Evolutionary conservation across 345 rosid species (phyloP).

Genomic region (Syzygium oleosum): DNA sequence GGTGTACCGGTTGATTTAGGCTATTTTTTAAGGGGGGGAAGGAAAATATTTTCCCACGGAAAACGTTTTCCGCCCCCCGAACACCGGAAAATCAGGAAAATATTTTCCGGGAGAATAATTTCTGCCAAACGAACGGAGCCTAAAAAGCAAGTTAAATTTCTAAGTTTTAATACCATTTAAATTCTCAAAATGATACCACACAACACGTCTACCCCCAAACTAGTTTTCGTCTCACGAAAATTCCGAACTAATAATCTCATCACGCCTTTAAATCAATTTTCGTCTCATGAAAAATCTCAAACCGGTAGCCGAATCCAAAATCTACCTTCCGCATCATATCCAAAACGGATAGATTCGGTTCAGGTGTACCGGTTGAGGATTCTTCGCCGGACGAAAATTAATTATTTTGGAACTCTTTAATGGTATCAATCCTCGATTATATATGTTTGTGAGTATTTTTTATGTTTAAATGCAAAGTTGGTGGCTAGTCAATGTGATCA

Average conservation of each 20-base stretch:
- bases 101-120: too few relatives aligned
- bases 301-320: fast-evolving
- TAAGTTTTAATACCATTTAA: not conserved
- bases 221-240: not conserved
- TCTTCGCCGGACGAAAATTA: too few relatives aligned
- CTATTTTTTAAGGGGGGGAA: too few relatives aligned
- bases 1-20: too few relatives aligned
- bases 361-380: too few relatives aligned
- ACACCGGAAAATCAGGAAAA: too few relatives aligned
- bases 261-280: fast-evolving
- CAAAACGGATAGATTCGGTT: not conserved
- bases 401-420: not conserved
- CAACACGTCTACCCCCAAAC: not conserved
- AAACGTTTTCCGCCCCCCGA: too few relatives aligned
- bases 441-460: not conserved
- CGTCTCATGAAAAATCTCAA: fast-evolving
- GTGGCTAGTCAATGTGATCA: too few relatives aligned
- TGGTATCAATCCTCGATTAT: not conserved
- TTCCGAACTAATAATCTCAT: fast-evolving
- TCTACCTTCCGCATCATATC: fast-evolving
- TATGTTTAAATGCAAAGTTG: not conserved
- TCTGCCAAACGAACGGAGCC: too few relatives aligned
- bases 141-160: not conserved
- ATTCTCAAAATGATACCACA: fast-evolving
- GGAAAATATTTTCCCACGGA: too few relatives aligned